Evolutionary conservation across 345 rosid genomes (phyloP).

Genomic region (Sapria himalayana): DNA sequence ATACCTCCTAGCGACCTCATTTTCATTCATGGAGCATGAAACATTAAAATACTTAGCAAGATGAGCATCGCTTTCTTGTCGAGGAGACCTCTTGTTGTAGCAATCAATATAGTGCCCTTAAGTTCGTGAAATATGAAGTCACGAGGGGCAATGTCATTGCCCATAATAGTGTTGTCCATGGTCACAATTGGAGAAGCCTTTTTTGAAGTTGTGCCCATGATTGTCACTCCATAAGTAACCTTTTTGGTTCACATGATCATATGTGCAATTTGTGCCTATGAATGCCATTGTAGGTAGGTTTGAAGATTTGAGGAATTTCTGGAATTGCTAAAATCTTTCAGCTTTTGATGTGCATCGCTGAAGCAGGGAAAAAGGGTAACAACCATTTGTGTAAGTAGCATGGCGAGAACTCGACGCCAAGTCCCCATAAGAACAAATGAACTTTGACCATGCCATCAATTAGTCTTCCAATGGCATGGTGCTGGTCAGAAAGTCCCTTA

Average conservation of each 20-base stretch:
- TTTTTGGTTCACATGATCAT: too few species aligned
- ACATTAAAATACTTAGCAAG: constrained; percentile 3
- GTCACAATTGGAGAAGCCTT: too few species aligned
- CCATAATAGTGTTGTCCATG: not conserved
- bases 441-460: constrained; percentile 1
- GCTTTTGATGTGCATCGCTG: too few species aligned
- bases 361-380: not conserved
- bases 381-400: not conserved
- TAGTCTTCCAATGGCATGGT: not conserved
- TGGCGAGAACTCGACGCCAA: not conserved
- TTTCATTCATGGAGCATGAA: not conserved
- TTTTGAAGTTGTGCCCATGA: too few species aligned
- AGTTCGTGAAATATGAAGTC: not conserved
- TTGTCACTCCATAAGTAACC: too few species aligned
- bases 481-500: not conserved
- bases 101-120: constrained; percentile 5
- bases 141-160: not conserved
- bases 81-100: not conserved
- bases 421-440: not conserved
- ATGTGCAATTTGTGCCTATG: too few species aligned
- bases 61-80: not conserved
- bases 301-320: not conserved
- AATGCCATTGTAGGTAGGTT: not conserved
- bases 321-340: not conserved
- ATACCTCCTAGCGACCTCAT: not conserved